Conservation (phyloP, 2,329 filamentous ascomycete genomes). For the Fusarium nodosum region DNA sequence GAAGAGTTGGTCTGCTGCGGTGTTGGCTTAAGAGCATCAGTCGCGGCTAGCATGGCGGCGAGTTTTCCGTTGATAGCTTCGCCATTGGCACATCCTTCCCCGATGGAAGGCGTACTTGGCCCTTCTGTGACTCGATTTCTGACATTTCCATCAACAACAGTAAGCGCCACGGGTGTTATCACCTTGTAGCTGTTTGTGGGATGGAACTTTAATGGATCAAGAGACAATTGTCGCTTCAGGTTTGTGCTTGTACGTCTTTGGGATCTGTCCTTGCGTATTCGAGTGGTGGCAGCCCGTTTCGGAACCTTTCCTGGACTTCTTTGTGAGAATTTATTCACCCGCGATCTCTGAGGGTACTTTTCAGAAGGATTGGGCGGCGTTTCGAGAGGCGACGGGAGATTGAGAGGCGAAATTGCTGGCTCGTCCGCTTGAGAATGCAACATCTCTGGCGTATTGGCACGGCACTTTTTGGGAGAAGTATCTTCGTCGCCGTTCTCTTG, state of each 20-base stretch:
- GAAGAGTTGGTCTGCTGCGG: constrained; percentile 23
- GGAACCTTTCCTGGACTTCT: constrained; percentile 8
- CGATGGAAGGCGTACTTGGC: neutral
- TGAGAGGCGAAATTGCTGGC: constrained; percentile 22
- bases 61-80: constrained; percentile 55
- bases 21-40: constrained; percentile 53
- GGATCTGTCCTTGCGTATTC: constrained; percentile 20
- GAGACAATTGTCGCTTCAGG: constrained; percentile 31
- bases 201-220: constrained; percentile 44
- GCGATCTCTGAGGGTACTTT: constrained; percentile 9
- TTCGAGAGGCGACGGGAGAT: constrained; percentile 27
- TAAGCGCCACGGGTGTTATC: constrained; percentile 27
- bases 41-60: constrained; percentile 56
- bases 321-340: constrained; percentile 31
- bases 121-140: constrained; percentile 9
- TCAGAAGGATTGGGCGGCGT: constrained; percentile 5
- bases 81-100: constrained; percentile 22
- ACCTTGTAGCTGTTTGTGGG: constrained; percentile 23
- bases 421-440: neutral
- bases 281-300: constrained; percentile 35
- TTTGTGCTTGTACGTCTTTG: constrained; percentile 31
- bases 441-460: constrained; percentile 8
- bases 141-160: constrained; percentile 32
- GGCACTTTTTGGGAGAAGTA: constrained; percentile 20
- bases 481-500: constrained; percentile 14